These are phyloP conservation scores for Backusella tarrabulga DNA, from an alignment of 192 early-diverging fungal species.

Conservation along the genomic window DNA sequence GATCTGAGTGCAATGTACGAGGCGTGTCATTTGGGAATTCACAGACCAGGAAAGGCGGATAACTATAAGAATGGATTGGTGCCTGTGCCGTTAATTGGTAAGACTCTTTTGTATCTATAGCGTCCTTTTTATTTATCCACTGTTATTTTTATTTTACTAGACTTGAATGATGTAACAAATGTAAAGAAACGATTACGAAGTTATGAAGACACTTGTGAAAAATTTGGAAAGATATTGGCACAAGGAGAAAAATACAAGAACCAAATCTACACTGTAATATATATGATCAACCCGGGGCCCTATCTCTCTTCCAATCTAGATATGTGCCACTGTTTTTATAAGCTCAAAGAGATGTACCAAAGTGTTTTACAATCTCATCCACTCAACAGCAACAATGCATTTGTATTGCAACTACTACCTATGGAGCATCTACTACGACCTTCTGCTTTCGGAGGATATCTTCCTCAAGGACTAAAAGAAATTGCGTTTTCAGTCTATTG, in stretches of 20 bases:
- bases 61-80: constrained; percentile 40
- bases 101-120: not conserved
- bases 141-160: not conserved
- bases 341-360: constrained; percentile 40
- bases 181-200: not conserved
- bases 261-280: constrained; percentile 38
- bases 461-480: constrained; percentile 43
- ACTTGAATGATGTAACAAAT: not conserved
- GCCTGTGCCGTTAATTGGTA: constrained; percentile 41
- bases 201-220: constrained; percentile 12
- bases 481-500: constrained; percentile 53
- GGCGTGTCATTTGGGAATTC: constrained; percentile 41
- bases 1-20: constrained; percentile 46
- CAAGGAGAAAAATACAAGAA: constrained; percentile 11
- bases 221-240: not conserved
- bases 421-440: constrained; percentile 45
- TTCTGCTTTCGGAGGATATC: constrained; percentile 46
- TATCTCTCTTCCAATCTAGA: constrained; percentile 43
- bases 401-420: constrained; percentile 44
- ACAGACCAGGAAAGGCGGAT: constrained; percentile 35
- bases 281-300: constrained; percentile 47
- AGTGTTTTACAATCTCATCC: constrained; percentile 29
- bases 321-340: constrained; percentile 46
- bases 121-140: not conserved
- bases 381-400: constrained; percentile 32